Percentiles rank a stretch among this genome's conserved stretches.
Conservation (phyloP, 768 basidiomycete genomes). For the Tulasnella calospora region DNA sequence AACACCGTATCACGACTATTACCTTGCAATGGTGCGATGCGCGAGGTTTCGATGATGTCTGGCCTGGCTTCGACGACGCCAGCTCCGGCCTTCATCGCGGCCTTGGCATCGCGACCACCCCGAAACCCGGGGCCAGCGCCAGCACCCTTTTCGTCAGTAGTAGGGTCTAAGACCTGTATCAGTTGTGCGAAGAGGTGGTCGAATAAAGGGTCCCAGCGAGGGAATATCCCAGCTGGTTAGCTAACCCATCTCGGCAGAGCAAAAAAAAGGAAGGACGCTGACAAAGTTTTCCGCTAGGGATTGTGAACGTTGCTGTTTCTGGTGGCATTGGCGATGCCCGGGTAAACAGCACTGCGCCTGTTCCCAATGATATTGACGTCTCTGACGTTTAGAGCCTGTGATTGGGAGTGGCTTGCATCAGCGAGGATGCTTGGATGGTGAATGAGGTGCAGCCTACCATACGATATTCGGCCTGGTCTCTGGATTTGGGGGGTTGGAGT, state of each 20-base stretch:
- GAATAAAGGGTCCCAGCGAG: neutral
- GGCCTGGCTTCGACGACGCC: slow-evolving; percentile 52
- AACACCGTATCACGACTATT: too few relatives aligned
- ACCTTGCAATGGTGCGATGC: slow-evolving; percentile 46
- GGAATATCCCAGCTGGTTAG: neutral
- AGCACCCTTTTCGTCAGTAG: slow-evolving; percentile 40
- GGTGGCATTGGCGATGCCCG: slow-evolving; percentile 6
- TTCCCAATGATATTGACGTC: neutral
- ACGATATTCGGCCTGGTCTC: too few relatives aligned
- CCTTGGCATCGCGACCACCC: slow-evolving; percentile 42
- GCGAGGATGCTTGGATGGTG: too few relatives aligned
- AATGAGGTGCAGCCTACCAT: too few relatives aligned
- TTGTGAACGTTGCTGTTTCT: neutral
- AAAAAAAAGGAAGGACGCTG: neutral
- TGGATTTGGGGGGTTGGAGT: too few relatives aligned
- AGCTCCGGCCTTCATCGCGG: slow-evolving; percentile 41
- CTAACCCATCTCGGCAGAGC: neutral
- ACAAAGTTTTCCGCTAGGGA: slow-evolving; percentile 7
- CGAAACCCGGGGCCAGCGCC: slow-evolving; percentile 42
- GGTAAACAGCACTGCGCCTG: neutral
- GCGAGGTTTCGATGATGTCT: slow-evolving; percentile 53
- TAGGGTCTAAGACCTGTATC: slow-evolving; percentile 44
- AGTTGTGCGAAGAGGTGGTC: neutral
- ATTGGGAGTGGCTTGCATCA: too few relatives aligned
- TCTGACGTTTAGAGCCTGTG: neutral